Evolutionary conservation across 1,284 basidiomycete species (phyloP), one percentile per base, ranked within the genome.

Genomic region (Volvariella surrecta): DNA sequence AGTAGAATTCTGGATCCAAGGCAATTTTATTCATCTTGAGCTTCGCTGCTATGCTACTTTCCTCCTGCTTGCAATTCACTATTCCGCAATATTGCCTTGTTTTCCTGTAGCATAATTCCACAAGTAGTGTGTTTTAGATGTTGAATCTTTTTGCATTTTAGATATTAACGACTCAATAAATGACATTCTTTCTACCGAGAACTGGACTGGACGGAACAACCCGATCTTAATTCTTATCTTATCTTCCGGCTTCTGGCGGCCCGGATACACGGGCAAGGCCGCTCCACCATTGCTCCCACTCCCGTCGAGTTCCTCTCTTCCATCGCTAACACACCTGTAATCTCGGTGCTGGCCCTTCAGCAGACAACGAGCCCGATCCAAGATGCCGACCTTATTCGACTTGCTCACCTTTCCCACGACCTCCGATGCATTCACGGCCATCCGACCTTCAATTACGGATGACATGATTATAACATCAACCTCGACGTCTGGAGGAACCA

Each of bases 371-470:
- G 6, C 34, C 7, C 18, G 7, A 22, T 22, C 38, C 4, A 44
- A 43, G 35, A 65, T 64, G 63, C 54, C 56, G 13, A 58, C 55
- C 51, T 52, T 68, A 3, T 60, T 60, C 44, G 55, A 57, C 1
- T 59, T 82, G 1, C 55, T 83, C 19, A 67, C 68, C 15, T 58
- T 82, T 1, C 77, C 81, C 21, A 61, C 61, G 43, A 69, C 71
- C 2, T 78, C 78, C 8, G 58, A 66, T 16, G 78, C 69, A 4
- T 78, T 83, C 48, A 67, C 66, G 3, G 55, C 63, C 37, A 47
- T 73, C 30, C 66, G 56, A 22, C 50, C 63, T 16, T 61, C 62
- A 19, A 53, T 61, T 21, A 30, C 18, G 42, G 48, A 37, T 42
- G 45, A 37, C n/a, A n/a, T n/a, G n/a, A n/a, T n/a, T n/a, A n/a